Base-by-base conservation (phyloP, 202 grass and related monocot genomes). In the Saccharum hybrid region DNA sequence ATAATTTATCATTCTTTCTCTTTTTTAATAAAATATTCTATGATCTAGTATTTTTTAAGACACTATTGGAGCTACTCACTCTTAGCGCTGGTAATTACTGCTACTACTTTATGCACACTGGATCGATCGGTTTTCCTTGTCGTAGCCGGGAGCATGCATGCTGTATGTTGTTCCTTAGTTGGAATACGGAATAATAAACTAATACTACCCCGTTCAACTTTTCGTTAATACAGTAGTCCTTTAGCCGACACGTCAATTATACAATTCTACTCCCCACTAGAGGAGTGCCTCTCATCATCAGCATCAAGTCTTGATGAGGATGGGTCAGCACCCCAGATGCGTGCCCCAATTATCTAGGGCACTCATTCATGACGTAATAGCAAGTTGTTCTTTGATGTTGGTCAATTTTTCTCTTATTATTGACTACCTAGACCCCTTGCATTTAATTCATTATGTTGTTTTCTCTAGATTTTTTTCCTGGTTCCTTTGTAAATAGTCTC, bases 171-270 rank as follows among this genome's bases (percentile, higher is more conserved):
- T 30, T 71, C 26, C 45, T 18, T 37, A 49, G 59, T 64, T 63
- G 19, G 68, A 48, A 3, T 5, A 36, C 26, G 5, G 3, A 66
- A 36, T 66, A 14, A 22, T 23, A 54, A 54, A n/a, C 18, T 56
- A 56, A 56, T 7, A 2, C 51, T 8, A n/a, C 14, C 1, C 19
- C 15, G 19, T 4, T 19, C 1, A 39, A 1, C 63, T 30, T 71
- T 73, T 42, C 4, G 34, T 40, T n/a, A 64, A 37, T 66, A 14
- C 30, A 18, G 16, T 66, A 15, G 23, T 65, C 75, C 67, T 73
- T 79, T 72, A 42, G 31, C 83, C 75, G 83, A 79, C 83, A 66
- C 83, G 83, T 85, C 67, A 40, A 22, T 85, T 40, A 52, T 33
- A 72, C 28, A 85, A 71, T 49, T 52, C 61, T 66, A 79, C 76